Evolutionary conservation across 1,139 yeast genomes (phyloP), one percentile per base, ranked within the genome.

Genomic region (Suhomyces kunorum): DNA sequence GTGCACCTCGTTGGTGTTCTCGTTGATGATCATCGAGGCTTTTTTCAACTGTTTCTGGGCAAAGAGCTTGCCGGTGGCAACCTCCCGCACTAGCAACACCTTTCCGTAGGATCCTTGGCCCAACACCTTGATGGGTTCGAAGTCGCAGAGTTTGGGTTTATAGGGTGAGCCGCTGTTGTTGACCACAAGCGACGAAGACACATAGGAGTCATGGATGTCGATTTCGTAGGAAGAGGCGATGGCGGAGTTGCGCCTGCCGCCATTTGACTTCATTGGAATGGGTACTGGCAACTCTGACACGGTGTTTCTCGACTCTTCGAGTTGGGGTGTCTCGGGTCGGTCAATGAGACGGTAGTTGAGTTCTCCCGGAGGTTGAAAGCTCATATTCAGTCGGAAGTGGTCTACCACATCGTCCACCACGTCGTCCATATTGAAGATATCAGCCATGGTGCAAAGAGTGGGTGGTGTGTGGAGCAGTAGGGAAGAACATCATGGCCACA

Each of bases 71-170:
- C 66, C 62, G 4, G 66, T 64, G 12, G 50, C 39, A 27, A 50
- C 49, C 45, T 68, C 74, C 33, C 65, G 60, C 14, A 68, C 74
- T 42, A 68, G 55, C 43, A 66, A 62, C 11, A 68, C 74, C 43
- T 68, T 68, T 1, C 74, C 74, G 47, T 68, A 68, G 6, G 73
- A 71, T 3, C 74, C 74, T 44, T 67, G 66, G 13, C 74, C 74
- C 43, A 68, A 56, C 1, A 68, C 74, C 40, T 63, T 65, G 16
- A 68, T 48, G 4, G 73, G 74, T 32, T 51, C 58, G 45, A 68
- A 68, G 45, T 68, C 74, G 5, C 50, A 44, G 31, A 59, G 49
- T 31, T 45, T 48, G 24, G 56, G 56, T 34, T 49, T 47, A 39
- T 51, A 49, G 28, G 30, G 19, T n/a, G 36, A 18, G 27, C 32